Evolutionary conservation across 345 rosid species (phyloP), one percentile per base, ranked within the genome.

Genomic region (Noccaea bulbosa): DNA sequence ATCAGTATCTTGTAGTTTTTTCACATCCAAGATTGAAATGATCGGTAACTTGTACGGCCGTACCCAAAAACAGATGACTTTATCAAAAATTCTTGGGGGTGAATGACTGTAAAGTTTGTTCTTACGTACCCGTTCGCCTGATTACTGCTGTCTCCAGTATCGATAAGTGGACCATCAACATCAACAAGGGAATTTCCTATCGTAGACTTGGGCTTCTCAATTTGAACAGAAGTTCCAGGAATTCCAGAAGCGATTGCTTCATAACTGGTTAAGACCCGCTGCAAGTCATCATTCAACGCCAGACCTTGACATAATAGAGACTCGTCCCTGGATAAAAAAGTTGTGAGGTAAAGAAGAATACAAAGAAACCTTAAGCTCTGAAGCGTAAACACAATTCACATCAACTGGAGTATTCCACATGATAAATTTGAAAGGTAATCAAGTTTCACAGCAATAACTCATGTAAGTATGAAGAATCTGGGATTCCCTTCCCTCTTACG

Each of bases 211-310:
- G 86, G 82, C 70, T 86, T 81, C 70, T 79, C 86, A 1, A 69
- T 48, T 63, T 57, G 80, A 70, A 35, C 63, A 80, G 84, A 61
- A 73, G 79, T 81, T 77, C 92, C 92, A 54, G 76, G 79, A 5
- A 16, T 15, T 64, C 79, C 79, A 15, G 96, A 86, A 78, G 97
- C 79, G 74, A 95, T 78, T 67, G 89, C 77, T 81, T 95, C 97
- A 70, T 95, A 93, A 79, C 82, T 95, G 62, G 91, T 91, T 64
- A 95, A 81, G 66, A 95, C 78, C 59, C 91, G 96, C 77, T 95
- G 97, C 96, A 95, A 79, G 80, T 92, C 98, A 79, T 95, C 99
- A 84, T 95, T 95, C 74, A 92, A 69, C 27, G 93, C 85, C 74
- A 95, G 82, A 68, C 98, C 99, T 81, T 92, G 97, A 72, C 92